Evolutionary conservation across 139 green algal genomes (phyloP), one percentile per base, ranked within the genome.

Genomic region (Tetradesmus obliquus): DNA sequence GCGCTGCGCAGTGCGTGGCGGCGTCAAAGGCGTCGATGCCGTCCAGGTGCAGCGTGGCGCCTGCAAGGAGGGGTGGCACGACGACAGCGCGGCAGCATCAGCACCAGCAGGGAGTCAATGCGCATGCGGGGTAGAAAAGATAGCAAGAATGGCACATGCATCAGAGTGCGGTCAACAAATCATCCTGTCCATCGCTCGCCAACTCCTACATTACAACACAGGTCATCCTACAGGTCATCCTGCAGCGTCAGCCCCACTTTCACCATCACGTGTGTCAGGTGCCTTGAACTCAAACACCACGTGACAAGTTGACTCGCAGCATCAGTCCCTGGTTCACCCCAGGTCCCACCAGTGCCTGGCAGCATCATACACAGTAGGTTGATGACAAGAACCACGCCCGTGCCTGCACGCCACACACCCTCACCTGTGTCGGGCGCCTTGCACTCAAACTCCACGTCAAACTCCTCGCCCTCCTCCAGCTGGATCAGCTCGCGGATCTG

Each of bases 371-470:
- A 45, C 32, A 45, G 32, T 45, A 45, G 32, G 32, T 45, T 45
- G 32, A 45, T 45, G 32, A 45, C 32, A 45, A 45, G 32, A 45
- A 45, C 32, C 32, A 45, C 32, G 32, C 32, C 32, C 32, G 17
- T n/a, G 12, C 69, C 9, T 12, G 4, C 69, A n/a, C 72, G 9
- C 80, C 3, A 9, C 55, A 45, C 17, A 20, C 51, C 22, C 82
- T 87, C 62, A 93, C 90, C 85, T 92, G 84, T 54, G 8, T 72
- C 22, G 4, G 90, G 91, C 19, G 86, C 79, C 57, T 88, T 91
- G 84, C 91, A 93, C 22, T 91, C 88, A 55, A 93, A 93, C 22
- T 81, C 81, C 0, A 93, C 88, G 7, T 93, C 90, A 85, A 93
- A 92, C 51, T 92, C 87, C 58, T 88, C 91, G 19, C 82, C 72